These are phyloP conservation scores for Mrakia frigida DNA, from an alignment of 768 basidiomycete genomes.

Conservation along the genomic window DNA sequence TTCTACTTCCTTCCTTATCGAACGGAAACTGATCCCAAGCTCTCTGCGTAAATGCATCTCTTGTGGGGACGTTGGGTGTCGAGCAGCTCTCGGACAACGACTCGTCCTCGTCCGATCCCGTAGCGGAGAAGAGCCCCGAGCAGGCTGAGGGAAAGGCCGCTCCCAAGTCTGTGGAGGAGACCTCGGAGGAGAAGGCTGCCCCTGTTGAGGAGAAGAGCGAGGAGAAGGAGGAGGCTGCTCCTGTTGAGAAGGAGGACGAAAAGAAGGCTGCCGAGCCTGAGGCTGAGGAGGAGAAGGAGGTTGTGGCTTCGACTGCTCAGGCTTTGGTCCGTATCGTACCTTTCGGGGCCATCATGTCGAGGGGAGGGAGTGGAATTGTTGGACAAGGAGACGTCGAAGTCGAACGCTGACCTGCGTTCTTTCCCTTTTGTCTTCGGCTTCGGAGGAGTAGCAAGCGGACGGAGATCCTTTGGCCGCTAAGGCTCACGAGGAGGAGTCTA, in stretches of 20 bases:
- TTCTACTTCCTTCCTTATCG: too few species aligned
- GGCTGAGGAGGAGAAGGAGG: background rate
- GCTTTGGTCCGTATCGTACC: background rate
- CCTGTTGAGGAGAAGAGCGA: background rate
- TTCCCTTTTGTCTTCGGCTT: background rate
- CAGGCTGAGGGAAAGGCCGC: background rate
- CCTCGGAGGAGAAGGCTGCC: background rate
- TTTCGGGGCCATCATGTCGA: too few species aligned
- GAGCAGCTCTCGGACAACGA: background rate
- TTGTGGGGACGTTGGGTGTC: background rate
- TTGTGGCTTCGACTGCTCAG: background rate
- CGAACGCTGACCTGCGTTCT: background rate
- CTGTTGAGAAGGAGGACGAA: background rate
- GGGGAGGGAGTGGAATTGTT: background rate
- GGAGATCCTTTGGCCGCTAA: background rate
- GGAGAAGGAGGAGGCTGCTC: background rate
- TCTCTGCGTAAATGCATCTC: too few species aligned
- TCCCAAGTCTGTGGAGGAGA: background rate
- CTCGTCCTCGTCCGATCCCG: background rate
- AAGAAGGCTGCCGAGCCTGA: background rate
- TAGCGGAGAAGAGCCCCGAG: background rate
- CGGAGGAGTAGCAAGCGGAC: background rate
- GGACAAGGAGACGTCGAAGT: too few species aligned
- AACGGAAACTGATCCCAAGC: too few species aligned
- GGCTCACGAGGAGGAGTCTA: slow-evolving; percentile 1